Evolutionary conservation across 2,329 filamentous ascomycete species (phyloP).

Genomic region (Hypomyces rosellus): DNA sequence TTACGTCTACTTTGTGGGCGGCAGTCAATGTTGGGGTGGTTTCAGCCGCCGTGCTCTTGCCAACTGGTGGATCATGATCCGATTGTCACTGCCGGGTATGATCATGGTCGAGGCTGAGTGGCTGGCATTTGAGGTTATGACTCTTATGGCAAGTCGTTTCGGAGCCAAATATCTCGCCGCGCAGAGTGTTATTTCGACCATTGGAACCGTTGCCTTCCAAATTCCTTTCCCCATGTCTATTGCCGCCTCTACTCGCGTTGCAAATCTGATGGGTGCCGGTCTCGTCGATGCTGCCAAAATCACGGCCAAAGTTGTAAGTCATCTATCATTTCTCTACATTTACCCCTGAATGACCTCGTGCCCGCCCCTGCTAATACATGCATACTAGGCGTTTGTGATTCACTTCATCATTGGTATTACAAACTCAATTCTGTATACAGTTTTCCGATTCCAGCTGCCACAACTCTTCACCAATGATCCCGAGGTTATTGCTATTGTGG

Average conservation of each 20-base stretch:
- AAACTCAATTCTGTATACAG: constrained; percentile 65
- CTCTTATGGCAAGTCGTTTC: constrained; percentile 73
- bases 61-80: constrained; percentile 79
- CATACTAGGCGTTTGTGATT: constrained; percentile 47
- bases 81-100: constrained; percentile 79
- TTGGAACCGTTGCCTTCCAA: constrained; percentile 78
- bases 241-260: constrained; percentile 79
- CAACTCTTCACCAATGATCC: constrained; percentile 69
- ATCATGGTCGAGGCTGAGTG: constrained; percentile 94
- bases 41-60: constrained; percentile 62
- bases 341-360: no score
- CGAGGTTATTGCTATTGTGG: constrained; percentile 62
- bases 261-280: constrained; percentile 85
- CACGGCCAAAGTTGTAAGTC: constrained; percentile 65
- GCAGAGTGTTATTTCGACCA: constrained; percentile 75
- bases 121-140: constrained; percentile 87
- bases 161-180: constrained; percentile 76
- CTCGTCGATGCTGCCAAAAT: constrained; percentile 74
- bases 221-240: constrained; percentile 89
- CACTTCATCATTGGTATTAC: constrained; percentile 68
- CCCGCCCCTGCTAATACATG: background rate
- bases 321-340: constrained; percentile 5
- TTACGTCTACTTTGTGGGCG: constrained; percentile 69
- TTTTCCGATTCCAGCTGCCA: constrained; percentile 67
- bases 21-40: constrained; percentile 77